phyloP scores from a whole-genome alignment of 176 grass and related monocot species.

The Puya raimondii region DNA sequence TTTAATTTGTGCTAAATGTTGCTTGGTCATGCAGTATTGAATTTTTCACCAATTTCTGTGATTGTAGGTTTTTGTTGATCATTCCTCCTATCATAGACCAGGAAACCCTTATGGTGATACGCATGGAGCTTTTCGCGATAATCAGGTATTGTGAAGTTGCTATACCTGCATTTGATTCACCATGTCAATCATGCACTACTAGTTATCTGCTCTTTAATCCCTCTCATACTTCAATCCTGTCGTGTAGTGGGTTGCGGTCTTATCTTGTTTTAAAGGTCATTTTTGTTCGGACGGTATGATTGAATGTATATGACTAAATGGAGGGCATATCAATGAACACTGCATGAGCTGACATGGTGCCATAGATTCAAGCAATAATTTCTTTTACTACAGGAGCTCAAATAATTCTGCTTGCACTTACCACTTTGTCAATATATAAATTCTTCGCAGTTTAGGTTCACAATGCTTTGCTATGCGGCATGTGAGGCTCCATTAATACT shows the following conservation, averaged over 20 bases:
- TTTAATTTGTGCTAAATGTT: background rate
- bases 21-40: background rate
- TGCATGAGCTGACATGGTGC: no score
- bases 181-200: no score
- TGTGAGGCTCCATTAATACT: slow-evolving; percentile 93
- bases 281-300: no score
- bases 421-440: no score
- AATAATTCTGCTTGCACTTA: background rate
- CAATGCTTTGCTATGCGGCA: slow-evolving; percentile 69
- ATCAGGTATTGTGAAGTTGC: slow-evolving; percentile 53
- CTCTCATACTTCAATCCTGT: no score
- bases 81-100: slow-evolving; percentile 73
- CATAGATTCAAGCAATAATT: background rate
- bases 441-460: slow-evolving; percentile 85
- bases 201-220: no score
- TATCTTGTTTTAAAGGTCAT: no score
- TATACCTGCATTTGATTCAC: no score
- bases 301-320: no score
- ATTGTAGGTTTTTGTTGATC: slow-evolving; percentile 86
- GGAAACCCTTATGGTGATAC: slow-evolving; percentile 90
- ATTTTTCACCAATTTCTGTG: background rate
- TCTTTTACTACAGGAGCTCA: slow-evolving; percentile 4
- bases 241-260: no score
- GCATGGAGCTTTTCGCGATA: slow-evolving; percentile 78
- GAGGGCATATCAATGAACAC: no score